Base-by-base conservation (phyloP, 192 early-diverging fungal genomes). In the Coemansia asiatica region DNA sequence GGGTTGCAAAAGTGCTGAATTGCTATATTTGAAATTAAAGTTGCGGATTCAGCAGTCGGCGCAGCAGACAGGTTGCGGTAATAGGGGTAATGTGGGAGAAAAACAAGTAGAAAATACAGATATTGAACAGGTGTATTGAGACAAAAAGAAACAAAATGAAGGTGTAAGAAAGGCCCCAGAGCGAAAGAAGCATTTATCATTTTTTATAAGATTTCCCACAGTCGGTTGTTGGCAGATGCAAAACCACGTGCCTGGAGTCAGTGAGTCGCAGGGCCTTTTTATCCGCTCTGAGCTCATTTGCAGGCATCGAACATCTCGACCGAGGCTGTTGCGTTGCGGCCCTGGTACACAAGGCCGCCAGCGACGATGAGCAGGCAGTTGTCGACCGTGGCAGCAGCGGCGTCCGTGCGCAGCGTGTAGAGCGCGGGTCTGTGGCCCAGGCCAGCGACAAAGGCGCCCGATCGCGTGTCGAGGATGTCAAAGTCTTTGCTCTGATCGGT, bases 281-380 rank as follows among this genome's bases (percentile, higher is more conserved):
- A 13, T 29, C 16, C 53, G 12, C 53, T 2, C 50, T 1, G 29
- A 12, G 53, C 7, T 31, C n/a, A 55, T 15, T 55, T 47, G 67
- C 79, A 81, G 33, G 73, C 74, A 26, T 76, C 54, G 55, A 81
- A 81, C 64, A 81, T 69, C 64, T 81, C 79, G n/a, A 81, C 79
- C 0, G 79, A 76, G 1, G 67, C 74, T 1, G 79, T 81, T 7
- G 69, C 54, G 28, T 76, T 81, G 55, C 67, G 66, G 56, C 79
- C 70, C 51, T 76, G 69, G 60, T 81, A 76, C 18, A 81, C 79
- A 0, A 47, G 56, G 9, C 79, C 79, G 21, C 79, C 79, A 28
- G 70, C 79, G 33, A 81, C 61, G 22, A 81, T 58, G 44, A 81
- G 35, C 50, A 81, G 61, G 48, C 79, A 81, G 50, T 60, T 33